phyloP scores from a whole-genome alignment of 176 grass and related monocot species.

The Eleusine coracana region DNA sequence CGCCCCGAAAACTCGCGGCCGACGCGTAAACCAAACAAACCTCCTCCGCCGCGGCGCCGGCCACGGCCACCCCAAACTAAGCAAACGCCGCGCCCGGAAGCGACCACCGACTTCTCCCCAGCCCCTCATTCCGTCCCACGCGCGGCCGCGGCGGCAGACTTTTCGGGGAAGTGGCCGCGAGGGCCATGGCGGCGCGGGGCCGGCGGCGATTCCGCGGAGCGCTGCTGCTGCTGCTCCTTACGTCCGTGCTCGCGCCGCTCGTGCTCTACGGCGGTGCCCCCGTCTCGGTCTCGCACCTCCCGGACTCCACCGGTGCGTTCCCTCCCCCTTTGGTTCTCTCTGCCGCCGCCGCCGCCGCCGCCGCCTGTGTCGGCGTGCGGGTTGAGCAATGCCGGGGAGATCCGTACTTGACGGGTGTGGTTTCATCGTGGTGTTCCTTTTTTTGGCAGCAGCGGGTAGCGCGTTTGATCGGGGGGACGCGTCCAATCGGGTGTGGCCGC shows the following conservation, averaged over 20 bases:
- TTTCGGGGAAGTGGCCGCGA: conserved; percentile 33
- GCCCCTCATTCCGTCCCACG: neutral
- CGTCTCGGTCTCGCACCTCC: conserved; percentile 42
- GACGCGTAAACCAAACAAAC: neutral
- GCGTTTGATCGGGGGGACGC: conserved; percentile 41
- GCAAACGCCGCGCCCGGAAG: neutral
- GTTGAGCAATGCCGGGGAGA: conserved; percentile 34
- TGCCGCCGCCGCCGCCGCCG: rapidly evolving
- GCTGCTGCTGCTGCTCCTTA: conserved; percentile 60
- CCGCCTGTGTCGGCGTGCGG: too few relatives aligned
- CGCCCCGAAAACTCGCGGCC: conserved; percentile 30
- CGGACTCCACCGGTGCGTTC: conserved; percentile 52
- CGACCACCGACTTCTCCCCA: neutral
- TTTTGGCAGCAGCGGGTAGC: conserved; percentile 36
- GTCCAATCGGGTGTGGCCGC: conserved; percentile 43
- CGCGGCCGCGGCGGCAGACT: neutral
- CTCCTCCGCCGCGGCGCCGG: neutral
- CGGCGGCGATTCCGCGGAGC: conserved; percentile 43
- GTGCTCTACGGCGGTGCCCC: conserved; percentile 57
- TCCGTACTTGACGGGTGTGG: conserved; percentile 22
- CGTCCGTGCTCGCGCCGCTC: conserved; percentile 78
- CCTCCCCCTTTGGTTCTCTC: neutral
- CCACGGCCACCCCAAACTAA: neutral
- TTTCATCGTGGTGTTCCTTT: neutral
- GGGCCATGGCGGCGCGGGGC: conserved; percentile 40